Evolutionary conservation across 805 yeast species (phyloP).

Genomic region (Candida andamanensis): DNA sequence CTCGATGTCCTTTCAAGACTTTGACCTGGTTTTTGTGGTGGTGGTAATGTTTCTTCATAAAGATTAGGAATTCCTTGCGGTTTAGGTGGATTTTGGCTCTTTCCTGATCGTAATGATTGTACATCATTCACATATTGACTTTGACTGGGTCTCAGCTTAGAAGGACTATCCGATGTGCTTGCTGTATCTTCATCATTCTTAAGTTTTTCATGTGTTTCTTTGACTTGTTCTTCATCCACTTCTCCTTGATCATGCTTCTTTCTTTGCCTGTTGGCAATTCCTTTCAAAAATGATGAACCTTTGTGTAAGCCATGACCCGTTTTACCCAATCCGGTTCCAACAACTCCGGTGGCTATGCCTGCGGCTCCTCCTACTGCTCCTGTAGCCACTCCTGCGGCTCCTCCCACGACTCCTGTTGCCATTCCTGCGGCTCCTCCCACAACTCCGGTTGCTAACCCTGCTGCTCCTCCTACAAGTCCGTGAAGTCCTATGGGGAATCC

Average conservation of each 20-base stretch:
- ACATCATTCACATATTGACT: slow-evolving; percentile 25
- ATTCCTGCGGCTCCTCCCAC: slow-evolving; percentile 31
- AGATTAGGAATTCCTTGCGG: slow-evolving; percentile 28
- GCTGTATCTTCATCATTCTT: not conserved
- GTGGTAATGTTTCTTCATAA: slow-evolving; percentile 27
- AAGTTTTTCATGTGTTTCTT: not conserved
- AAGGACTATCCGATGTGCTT: slow-evolving; percentile 5
- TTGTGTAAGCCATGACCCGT: slow-evolving; percentile 44
- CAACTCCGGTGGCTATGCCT: slow-evolving; percentile 27
- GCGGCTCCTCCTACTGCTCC: slow-evolving; percentile 41
- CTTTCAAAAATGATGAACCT: slow-evolving; percentile 41
- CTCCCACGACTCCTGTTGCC: slow-evolving; percentile 42
- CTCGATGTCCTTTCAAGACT: slow-evolving; percentile 20
- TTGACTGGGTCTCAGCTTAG: slow-evolving; percentile 6
- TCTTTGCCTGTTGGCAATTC: slow-evolving; percentile 20
- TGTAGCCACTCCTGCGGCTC: slow-evolving; percentile 43
- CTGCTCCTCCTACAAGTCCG: slow-evolving; percentile 40
- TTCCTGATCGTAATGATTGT: slow-evolving; percentile 33
- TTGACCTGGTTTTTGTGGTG: slow-evolving; percentile 33
- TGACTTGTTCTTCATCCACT: slow-evolving; percentile 3
- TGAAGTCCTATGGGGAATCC: slow-evolving; percentile 40
- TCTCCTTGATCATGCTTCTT: slow-evolving; percentile 15
- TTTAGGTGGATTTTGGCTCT: slow-evolving; percentile 1
- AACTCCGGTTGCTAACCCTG: slow-evolving; percentile 41
- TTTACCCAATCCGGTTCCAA: slow-evolving; percentile 39